phyloP scores from a whole-genome alignment of 2,329 filamentous ascomycete species.

The Hymenoscyphus fructigenus region DNA sequence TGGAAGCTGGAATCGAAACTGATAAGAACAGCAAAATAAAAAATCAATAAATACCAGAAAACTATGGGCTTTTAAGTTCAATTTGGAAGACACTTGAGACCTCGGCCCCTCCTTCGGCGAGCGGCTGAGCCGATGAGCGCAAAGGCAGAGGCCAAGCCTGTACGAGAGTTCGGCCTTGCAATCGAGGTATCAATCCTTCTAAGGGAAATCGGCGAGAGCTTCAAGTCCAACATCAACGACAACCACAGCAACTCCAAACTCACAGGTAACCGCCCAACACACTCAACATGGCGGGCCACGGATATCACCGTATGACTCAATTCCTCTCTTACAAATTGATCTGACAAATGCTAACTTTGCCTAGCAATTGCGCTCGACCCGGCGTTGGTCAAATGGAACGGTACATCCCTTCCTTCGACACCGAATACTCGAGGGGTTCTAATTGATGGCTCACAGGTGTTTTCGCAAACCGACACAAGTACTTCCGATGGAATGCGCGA shows the following conservation, averaged over 20 bases:
- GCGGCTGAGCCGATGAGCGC: background rate
- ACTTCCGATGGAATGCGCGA: conserved; percentile 89
- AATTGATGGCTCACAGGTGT: conserved; percentile 58
- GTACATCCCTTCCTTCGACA: conserved; percentile 38
- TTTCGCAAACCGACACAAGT: conserved; percentile 82
- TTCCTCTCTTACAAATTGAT: background rate
- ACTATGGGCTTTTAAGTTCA: background rate
- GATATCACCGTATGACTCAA: conserved; percentile 43
- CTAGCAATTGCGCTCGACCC: conserved; percentile 41
- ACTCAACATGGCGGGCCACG: conserved; percentile 48
- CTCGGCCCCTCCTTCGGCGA: background rate
- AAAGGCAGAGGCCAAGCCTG: background rate
- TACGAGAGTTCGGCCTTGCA: too few relatives aligned
- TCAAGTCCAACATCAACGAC: background rate
- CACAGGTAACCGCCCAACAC: conserved; percentile 25
- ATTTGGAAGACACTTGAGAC: background rate
- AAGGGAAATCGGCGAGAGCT: background rate
- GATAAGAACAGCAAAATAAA: background rate
- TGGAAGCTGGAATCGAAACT: background rate
- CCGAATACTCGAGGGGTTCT: conserved; percentile 10
- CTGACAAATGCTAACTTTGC: conserved; percentile 17
- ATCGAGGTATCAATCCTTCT: too few relatives aligned
- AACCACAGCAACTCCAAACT: conserved; percentile 6
- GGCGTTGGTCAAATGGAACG: conserved; percentile 55
- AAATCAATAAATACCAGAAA: background rate